Conservation (phyloP, 1,284 basidiomycete species). For the Trichosporon sp. region DNA sequence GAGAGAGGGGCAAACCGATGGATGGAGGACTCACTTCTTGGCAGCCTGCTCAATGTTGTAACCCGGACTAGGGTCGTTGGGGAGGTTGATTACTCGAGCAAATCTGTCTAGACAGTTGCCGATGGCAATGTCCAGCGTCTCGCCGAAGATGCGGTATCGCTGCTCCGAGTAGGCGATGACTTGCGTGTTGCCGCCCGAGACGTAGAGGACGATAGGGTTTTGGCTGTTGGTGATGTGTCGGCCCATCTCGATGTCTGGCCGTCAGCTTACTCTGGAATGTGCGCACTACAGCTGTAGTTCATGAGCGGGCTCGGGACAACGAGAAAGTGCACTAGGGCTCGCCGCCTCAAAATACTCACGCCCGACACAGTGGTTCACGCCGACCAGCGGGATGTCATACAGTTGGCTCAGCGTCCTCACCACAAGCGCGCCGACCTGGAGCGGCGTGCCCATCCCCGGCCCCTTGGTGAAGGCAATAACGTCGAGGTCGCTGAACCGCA, state of each 20-base stretch:
- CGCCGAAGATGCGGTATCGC: constrained; percentile 96
- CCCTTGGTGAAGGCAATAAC: constrained; percentile 98
- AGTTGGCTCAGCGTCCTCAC: constrained; percentile 84
- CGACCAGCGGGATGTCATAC: constrained; percentile 85
- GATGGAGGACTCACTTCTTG: constrained; percentile 60
- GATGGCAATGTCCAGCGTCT: constrained; percentile 97
- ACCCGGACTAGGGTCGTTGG: constrained; percentile 96
- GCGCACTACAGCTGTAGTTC: too few relatives aligned
- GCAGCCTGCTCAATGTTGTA: constrained; percentile 97
- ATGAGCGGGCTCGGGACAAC: too few relatives aligned
- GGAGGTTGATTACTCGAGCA: constrained; percentile 88
- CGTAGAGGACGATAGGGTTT: constrained; percentile 96
- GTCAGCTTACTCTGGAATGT: too few relatives aligned
- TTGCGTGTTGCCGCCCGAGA: constrained; percentile 98
- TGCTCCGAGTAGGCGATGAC: constrained; percentile 98
- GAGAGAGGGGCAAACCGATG: too few relatives aligned
- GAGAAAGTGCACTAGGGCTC: too few relatives aligned
- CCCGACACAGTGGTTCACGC: constrained; percentile 97
- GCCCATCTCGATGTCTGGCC: constrained; percentile 95
- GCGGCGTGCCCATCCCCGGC: constrained; percentile 95
- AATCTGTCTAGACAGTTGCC: constrained; percentile 98
- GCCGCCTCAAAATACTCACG: constrained; percentile 70
- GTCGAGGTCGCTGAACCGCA: constrained; percentile 72
- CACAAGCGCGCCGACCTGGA: constrained; percentile 93
- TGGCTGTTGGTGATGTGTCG: constrained; percentile 87